These are phyloP conservation scores for Leavenworthia alabamica DNA, from an alignment of 345 rosid species.

Conservation along the genomic window DNA sequence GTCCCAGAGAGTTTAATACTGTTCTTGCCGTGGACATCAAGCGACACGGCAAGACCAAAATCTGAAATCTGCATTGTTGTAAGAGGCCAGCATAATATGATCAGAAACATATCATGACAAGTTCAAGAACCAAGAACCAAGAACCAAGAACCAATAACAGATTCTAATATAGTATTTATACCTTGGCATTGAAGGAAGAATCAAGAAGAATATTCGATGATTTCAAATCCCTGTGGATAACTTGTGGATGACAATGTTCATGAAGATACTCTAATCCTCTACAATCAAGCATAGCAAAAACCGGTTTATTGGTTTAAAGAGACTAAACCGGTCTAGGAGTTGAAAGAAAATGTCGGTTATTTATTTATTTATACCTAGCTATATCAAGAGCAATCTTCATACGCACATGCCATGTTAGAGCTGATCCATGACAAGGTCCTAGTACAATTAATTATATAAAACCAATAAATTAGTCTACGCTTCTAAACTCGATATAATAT, in stretches of 20 bases:
- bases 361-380: conserved; percentile 55
- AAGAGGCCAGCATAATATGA: background rate
- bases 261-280: conserved; percentile 96
- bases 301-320: conserved; percentile 4
- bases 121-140: conserved; percentile 1
- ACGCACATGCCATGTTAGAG: conserved; percentile 79
- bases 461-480: background rate
- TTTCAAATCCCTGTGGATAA: conserved; percentile 96
- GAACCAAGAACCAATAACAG: background rate
- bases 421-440: conserved; percentile 83
- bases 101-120: background rate
- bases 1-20: conserved; percentile 83
- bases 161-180: conserved; percentile 6
- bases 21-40: conserved; percentile 51
- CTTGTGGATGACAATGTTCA: conserved; percentile 72
- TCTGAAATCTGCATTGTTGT: conserved; percentile 63
- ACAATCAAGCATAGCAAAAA: conserved; percentile 24
- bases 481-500: too few species aligned
- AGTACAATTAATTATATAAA: conserved; percentile 17
- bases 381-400: conserved; percentile 90
- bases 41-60: conserved; percentile 86
- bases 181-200: conserved; percentile 90
- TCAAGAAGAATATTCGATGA: conserved; percentile 90
- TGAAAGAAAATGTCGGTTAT: conserved; percentile 12
- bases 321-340: background rate